These are phyloP conservation scores for Ettlia oleoabundans DNA, from an alignment of 139 green algal species.

Conservation along the genomic window DNA sequence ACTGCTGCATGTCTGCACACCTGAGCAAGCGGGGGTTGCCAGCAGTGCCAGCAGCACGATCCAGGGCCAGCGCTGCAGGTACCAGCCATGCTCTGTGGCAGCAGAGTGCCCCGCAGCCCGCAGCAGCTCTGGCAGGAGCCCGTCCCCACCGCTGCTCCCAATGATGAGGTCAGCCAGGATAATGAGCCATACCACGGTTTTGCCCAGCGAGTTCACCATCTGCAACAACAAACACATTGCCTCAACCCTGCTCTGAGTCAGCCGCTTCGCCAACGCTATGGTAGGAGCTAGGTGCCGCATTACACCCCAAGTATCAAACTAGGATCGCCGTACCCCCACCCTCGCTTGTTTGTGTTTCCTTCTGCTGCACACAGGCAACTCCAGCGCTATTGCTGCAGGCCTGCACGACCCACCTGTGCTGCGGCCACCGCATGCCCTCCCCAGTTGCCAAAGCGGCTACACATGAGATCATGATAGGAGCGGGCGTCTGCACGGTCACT, in stretches of 20 bases:
- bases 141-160: not conserved
- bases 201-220: constrained; percentile 30
- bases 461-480: constrained; percentile 26
- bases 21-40: constrained; percentile 5
- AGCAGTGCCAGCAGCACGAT: constrained; percentile 15
- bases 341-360: too few relatives aligned
- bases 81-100: constrained; percentile 1
- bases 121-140: constrained; percentile 17
- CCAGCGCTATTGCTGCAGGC: not conserved
- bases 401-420: constrained; percentile 1
- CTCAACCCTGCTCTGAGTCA: not conserved
- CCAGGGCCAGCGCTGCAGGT: constrained; percentile 30
- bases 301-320: too few relatives aligned
- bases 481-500: not conserved
- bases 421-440: constrained; percentile 13
- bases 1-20: not conserved
- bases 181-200: constrained; percentile 31
- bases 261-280: too few relatives aligned
- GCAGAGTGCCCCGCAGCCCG: not conserved
- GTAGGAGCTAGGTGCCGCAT: too few relatives aligned
- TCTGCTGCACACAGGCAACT: too few relatives aligned
- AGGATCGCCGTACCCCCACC: too few relatives aligned
- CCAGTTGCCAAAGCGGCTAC: constrained; percentile 25
- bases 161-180: constrained; percentile 24
- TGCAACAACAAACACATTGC: not conserved